Conservation (phyloP, 305 asterid species). For the Fraxinus latifolia region DNA sequence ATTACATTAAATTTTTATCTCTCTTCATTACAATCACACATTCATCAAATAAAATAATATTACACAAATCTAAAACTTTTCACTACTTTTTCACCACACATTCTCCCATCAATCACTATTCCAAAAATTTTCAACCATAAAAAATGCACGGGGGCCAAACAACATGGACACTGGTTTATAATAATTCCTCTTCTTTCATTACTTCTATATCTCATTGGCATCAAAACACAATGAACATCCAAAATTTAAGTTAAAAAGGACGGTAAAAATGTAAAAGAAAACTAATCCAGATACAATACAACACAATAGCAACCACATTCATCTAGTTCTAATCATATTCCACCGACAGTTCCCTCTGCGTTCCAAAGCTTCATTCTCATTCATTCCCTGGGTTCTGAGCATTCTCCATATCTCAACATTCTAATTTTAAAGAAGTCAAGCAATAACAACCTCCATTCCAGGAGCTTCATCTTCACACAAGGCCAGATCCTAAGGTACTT, state of each 20-base stretch:
- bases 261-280: background rate
- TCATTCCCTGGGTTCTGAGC: background rate
- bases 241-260: background rate
- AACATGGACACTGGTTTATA: background rate
- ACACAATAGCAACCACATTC: background rate
- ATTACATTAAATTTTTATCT: no score
- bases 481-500: background rate
- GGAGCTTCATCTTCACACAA: background rate
- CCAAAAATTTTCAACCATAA: no score
- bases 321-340: background rate
- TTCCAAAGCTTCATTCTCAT: background rate
- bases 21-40: no score
- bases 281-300: slow-evolving; percentile 15
- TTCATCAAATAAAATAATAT: no score
- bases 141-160: no score
- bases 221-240: background rate
- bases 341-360: background rate
- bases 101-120: no score
- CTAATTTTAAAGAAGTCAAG: background rate
- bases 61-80: no score
- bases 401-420: background rate
- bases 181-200: background rate
- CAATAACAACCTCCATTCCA: background rate
- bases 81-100: no score
- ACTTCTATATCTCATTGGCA: background rate